Evolutionary conservation across 371 early-diverging fungal species (phyloP), one percentile per base, ranked within the genome.

Genomic region (Enteropsectra breve): DNA sequence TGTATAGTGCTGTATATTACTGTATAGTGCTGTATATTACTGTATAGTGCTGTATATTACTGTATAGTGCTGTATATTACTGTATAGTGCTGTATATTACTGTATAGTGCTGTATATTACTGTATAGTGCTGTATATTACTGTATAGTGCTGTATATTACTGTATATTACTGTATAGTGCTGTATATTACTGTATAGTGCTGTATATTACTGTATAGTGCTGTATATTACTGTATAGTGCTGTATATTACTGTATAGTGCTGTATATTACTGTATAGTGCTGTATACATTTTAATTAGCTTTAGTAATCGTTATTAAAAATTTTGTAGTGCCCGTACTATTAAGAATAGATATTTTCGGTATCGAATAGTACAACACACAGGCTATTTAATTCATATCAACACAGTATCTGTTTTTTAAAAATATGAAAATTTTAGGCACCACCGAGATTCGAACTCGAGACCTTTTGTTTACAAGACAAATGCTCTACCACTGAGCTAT

Each of bases 401-500:
- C 11, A 38, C 40, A 11, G 8, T 8, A 38, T 8, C 40, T 8
- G 11, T 38, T 11, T 8, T 38, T n/a, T n/a, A 38, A 38, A n/a
- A 8, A 38, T 38, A 38, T 38, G n/a, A 38, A 8, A 38, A 8
- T 11, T 38, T 38, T 38, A 52, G 52, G 11, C 52, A 21, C 52
- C 11, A 52, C 21, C 52, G 52, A 36, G 52, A 52, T 52, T 52
- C 37, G 52, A 52, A 52, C 52, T 36, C 52, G 52, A 52, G 52
- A 52, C 52, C 52, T 52, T 52, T 18, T 52, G 52, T 36, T 52
- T 52, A 52, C 52, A 52, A 52, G 52, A 36, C 52, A 52, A 18
- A 52, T 18, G 52, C 52, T 52, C 52, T 52, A 52, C 52, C 52
- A 52, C 52, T 52, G 52, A 52, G 52, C 52, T 52, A 52, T 11